Conservation (phyloP, 352 stramenopile species). For the Globisporangium nodosum region DNA sequence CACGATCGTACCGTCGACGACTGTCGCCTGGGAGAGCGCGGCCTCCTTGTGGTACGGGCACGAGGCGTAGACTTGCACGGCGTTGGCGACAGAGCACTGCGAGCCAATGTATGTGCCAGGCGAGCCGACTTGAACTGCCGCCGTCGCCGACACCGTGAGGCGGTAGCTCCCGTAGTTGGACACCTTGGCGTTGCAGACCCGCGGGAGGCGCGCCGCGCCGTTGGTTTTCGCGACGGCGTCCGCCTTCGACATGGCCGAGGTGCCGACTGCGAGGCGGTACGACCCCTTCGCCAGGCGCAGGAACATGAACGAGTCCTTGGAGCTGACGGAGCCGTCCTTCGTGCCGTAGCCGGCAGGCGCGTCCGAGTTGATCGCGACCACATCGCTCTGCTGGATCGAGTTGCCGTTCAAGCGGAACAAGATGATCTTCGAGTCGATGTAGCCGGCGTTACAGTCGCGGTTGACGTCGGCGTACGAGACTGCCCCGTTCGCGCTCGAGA, state of each 20-base stretch:
- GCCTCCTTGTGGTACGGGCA: slow-evolving; percentile 60
- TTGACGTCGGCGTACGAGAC: slow-evolving; percentile 52
- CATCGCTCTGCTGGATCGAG: slow-evolving; percentile 12
- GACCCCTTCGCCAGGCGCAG: slow-evolving; percentile 26
- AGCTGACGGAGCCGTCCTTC: slow-evolving; percentile 45
- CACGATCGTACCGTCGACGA: slow-evolving; percentile 50
- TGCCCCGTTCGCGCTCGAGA: slow-evolving; percentile 7
- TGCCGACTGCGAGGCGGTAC: slow-evolving; percentile 59
- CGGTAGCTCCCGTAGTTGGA: slow-evolving; percentile 71
- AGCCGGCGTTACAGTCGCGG: slow-evolving; percentile 59
- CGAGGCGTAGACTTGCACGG: slow-evolving; percentile 24
- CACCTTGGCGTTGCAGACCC: slow-evolving; percentile 35
- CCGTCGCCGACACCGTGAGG: slow-evolving; percentile 40
- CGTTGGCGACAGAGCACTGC: slow-evolving; percentile 32
- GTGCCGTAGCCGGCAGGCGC: slow-evolving; percentile 34
- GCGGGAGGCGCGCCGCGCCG: slow-evolving; percentile 25
- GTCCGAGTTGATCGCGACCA: slow-evolving; percentile 42
- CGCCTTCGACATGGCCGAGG: slow-evolving; percentile 36
- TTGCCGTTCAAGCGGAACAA: slow-evolving; percentile 35
- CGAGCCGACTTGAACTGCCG: slow-evolving; percentile 21
- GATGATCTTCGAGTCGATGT: slow-evolving; percentile 57
- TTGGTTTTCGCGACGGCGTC: slow-evolving; percentile 40
- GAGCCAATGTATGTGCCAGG: slow-evolving; percentile 59
- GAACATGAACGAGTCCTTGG: slow-evolving; percentile 50
- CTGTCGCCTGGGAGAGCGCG: slow-evolving; percentile 20